phyloP scores from a whole-genome alignment of 192 early-diverging fungal genomes.

The Umbelopsis ramanniana region DNA sequence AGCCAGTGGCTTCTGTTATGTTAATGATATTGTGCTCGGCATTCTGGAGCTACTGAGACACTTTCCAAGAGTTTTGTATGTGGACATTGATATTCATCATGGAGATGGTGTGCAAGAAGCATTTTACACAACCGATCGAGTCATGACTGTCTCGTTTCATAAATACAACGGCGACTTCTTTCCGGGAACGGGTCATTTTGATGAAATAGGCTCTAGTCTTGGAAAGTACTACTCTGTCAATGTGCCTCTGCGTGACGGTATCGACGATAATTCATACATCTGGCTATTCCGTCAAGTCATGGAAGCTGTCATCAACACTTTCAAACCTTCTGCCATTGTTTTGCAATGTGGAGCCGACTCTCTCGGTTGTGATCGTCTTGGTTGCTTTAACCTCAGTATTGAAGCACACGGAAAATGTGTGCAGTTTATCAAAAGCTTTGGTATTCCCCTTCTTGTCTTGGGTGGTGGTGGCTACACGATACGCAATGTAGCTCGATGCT shows the following conservation, averaged over 20 bases:
- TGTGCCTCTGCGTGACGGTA: slow-evolving; percentile 85
- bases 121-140: slow-evolving; percentile 87
- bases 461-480: slow-evolving; percentile 95
- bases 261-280: slow-evolving; percentile 84
- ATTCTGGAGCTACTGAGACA: slow-evolving; percentile 83
- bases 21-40: slow-evolving; percentile 97
- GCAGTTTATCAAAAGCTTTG: slow-evolving; percentile 78
- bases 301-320: slow-evolving; percentile 69
- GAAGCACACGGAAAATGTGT: slow-evolving; percentile 80
- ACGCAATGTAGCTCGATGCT: slow-evolving; percentile 89
- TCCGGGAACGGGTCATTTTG: slow-evolving; percentile 84
- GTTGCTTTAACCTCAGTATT: slow-evolving; percentile 59
- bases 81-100: slow-evolving; percentile 98
- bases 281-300: slow-evolving; percentile 79
- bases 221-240: slow-evolving; percentile 90
- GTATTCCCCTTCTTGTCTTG: slow-evolving; percentile 78
- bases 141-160: slow-evolving; percentile 97
- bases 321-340: slow-evolving; percentile 84
- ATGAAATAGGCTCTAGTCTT: slow-evolving; percentile 76
- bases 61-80: slow-evolving; percentile 88
- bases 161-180: slow-evolving; percentile 94
- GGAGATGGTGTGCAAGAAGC: slow-evolving; percentile 98
- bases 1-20: slow-evolving; percentile 97
- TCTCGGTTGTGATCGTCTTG: slow-evolving; percentile 56
- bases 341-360: slow-evolving; percentile 88